Percentiles rank a stretch among this genome's conserved stretches.
phyloP scores from a whole-genome alignment of 1,284 basidiomycete species.

The Moesziomyces globuligerus region DNA sequence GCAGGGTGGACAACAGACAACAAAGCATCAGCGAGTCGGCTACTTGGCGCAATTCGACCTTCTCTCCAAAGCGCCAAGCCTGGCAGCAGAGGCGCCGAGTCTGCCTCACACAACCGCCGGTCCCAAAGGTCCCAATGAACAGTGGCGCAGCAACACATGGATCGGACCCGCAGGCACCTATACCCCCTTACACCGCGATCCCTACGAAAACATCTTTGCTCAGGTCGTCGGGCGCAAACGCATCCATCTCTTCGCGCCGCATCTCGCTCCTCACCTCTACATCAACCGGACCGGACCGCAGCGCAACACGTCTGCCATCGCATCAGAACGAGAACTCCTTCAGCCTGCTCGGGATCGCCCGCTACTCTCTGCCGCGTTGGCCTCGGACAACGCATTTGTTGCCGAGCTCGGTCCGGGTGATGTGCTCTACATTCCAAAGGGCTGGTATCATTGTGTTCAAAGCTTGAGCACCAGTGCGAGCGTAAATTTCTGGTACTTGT shows the following conservation, averaged over 20 bases:
- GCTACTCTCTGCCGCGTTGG: conserved; percentile 28
- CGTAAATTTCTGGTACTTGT: conserved; percentile 52
- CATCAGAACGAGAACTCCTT: conserved; percentile 39
- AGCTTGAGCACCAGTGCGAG: conserved; percentile 48
- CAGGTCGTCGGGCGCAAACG: conserved; percentile 52
- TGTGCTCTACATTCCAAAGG: conserved; percentile 46
- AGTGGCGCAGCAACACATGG: conserved; percentile 56
- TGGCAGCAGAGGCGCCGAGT: conserved; percentile 39
- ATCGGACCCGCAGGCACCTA: conserved; percentile 49
- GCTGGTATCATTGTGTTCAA: conserved; percentile 52
- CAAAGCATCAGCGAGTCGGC: conserved; percentile 24
- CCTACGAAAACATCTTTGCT: conserved; percentile 52
- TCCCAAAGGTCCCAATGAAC: conserved; percentile 37
- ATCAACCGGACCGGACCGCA: conserved; percentile 30
- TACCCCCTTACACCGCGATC: conserved; percentile 52
- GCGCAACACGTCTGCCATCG: conserved; percentile 43
- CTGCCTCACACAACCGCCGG: conserved; percentile 49
- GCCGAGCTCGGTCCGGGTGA: conserved; percentile 42
- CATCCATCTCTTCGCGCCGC: conserved; percentile 44
- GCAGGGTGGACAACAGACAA: neutral
- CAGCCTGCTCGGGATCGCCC: conserved; percentile 14
- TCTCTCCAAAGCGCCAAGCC: conserved; percentile 24
- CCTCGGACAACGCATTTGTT: conserved; percentile 13
- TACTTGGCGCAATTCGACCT: conserved; percentile 54
- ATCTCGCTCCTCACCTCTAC: conserved; percentile 26